These are phyloP conservation scores for Lactarius indigo DNA, from an alignment of 768 basidiomycete genomes.

Conservation along the genomic window DNA sequence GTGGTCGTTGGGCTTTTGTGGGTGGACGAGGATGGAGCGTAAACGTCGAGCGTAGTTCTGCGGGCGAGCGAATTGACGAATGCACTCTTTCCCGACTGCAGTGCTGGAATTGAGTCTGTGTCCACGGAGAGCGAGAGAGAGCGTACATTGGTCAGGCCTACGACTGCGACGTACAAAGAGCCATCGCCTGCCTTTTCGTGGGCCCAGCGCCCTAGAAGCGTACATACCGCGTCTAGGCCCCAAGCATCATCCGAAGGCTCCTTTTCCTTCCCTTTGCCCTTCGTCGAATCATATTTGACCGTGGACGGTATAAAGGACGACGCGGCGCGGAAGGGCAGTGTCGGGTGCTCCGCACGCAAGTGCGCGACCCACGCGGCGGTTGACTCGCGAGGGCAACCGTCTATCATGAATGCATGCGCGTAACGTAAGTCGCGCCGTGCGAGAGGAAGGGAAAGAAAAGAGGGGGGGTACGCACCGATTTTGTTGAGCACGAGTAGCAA, in stretches of 20 bases:
- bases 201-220: conserved; percentile 46
- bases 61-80: conserved; percentile 75
- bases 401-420: conserved; percentile 37
- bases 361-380: conserved; percentile 63
- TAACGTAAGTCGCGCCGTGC: conserved; percentile 10
- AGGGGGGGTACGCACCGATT: conserved; percentile 55
- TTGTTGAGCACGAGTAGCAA: conserved; percentile 79
- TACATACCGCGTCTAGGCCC: conserved; percentile 52
- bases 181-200: conserved; percentile 44
- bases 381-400: conserved; percentile 75
- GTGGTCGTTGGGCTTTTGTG: conserved; percentile 68
- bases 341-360: conserved; percentile 57
- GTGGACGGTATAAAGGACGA: conserved; percentile 56
- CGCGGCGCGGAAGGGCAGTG: conserved; percentile 70
- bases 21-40: conserved; percentile 43
- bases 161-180: conserved; percentile 67
- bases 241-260: conserved; percentile 53
- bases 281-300: conserved; percentile 27
- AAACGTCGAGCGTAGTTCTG: conserved; percentile 52
- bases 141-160: conserved; percentile 80
- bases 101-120: conserved; percentile 7
- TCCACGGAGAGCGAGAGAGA: neutral
- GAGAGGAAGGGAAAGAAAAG: neutral
- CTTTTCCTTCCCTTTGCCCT: conserved; percentile 42
- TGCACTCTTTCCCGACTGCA: conserved; percentile 78